phyloP scores from a whole-genome alignment of 192 early-diverging fungal species.

The Fimicolochytrium jonesii region DNA sequence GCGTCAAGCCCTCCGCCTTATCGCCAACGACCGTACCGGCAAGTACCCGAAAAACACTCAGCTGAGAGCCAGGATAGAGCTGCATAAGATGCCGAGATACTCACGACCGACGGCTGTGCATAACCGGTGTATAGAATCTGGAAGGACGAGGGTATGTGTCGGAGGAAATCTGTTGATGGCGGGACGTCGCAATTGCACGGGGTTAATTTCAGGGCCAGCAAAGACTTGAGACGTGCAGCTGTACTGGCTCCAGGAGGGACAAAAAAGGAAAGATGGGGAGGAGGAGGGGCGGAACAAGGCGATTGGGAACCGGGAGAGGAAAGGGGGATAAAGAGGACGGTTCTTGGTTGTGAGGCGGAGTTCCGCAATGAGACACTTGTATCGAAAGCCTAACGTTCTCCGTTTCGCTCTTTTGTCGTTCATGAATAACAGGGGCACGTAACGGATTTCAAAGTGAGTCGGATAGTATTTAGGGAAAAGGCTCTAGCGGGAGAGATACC shows the following conservation, averaged over 20 bases:
- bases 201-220: too few species aligned
- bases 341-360: too few species aligned
- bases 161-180: too few species aligned
- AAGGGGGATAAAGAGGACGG: too few species aligned
- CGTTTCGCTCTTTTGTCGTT: background rate
- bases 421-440: conserved; percentile 35
- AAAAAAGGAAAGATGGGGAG: too few species aligned
- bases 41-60: conserved; percentile 26
- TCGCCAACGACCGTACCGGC: conserved; percentile 28
- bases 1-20: conserved; percentile 42
- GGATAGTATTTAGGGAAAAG: conserved; percentile 42
- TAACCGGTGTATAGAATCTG: conserved; percentile 40
- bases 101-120: conserved; percentile 35
- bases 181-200: too few species aligned
- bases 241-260: too few species aligned
- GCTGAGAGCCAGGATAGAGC: conserved; percentile 41
- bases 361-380: too few species aligned
- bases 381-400: too few species aligned
- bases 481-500: conserved; percentile 49
- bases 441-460: conserved; percentile 42
- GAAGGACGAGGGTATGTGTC: conserved; percentile 43
- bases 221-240: too few species aligned
- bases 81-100: conserved; percentile 45
- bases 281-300: too few species aligned
- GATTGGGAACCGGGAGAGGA: background rate